A percentile compares a stretch with the other conserved stretches of the same genome.
These are phyloP conservation scores for Rhizopus stolonifer DNA, from an alignment of 371 early-diverging fungal genomes.

Conservation along the genomic window DNA sequence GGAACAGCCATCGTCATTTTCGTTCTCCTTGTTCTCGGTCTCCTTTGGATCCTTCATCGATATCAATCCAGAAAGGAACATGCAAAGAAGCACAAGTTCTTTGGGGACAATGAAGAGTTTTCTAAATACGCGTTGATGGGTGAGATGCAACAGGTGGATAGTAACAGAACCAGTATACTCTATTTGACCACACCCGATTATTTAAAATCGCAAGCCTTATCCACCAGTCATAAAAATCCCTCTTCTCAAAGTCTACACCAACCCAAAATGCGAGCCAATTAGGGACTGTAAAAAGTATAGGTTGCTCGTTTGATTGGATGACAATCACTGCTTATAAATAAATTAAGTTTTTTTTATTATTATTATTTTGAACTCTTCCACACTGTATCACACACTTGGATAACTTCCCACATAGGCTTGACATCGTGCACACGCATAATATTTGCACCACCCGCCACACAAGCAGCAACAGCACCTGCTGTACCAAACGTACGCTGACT, in stretches of 20 bases:
- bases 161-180: conserved; percentile 13
- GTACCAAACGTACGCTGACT: conserved; percentile 87
- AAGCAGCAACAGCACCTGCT: conserved; percentile 90
- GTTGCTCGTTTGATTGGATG: background rate
- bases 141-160: conserved; percentile 2
- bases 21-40: conserved; percentile 28
- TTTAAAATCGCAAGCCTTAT: conserved; percentile 15
- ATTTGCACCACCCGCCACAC: conserved; percentile 83
- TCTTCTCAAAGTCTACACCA: background rate
- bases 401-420: conserved; percentile 85
- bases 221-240: conserved; percentile 1
- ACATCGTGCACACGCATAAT: conserved; percentile 95
- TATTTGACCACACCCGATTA: conserved; percentile 27
- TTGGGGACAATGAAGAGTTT: conserved; percentile 47
- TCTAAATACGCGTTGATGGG: conserved; percentile 39
- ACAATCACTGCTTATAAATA: no score
- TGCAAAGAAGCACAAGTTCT: conserved; percentile 40
- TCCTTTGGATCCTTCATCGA: conserved; percentile 44
- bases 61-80: conserved; percentile 48
- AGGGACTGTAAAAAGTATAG: background rate
- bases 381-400: conserved; percentile 81
- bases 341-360: background rate
- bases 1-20: conserved; percentile 39
- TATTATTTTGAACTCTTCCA: conserved; percentile 29
- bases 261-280: background rate